Evolutionary conservation across 495 filamentous ascomycete genomes (phyloP), one percentile per base, ranked within the genome.

Genomic region (Symbiotaphrina buchneri): DNA sequence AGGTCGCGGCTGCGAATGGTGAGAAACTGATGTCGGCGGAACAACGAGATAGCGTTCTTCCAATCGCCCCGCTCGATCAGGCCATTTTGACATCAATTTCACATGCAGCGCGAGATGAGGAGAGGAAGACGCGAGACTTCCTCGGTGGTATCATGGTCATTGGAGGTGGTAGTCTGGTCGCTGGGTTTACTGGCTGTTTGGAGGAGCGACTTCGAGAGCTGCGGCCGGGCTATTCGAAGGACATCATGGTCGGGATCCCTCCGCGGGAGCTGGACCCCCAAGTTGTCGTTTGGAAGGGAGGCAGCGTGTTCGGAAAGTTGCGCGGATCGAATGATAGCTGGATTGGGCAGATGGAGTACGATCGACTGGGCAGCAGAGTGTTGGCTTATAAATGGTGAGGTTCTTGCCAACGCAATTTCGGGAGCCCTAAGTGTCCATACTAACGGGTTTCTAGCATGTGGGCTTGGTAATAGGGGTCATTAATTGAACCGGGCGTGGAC

Each of bases 231-330:
- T 70, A 74, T 40, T 50, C 59, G 5, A 84, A 85, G 37, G 72
- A 82, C 38, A 83, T 97, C 38, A 61, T 95, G 41, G 81, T 95
- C 30, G 81, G 78, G 21, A 65, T 68, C 10, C 84, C 81, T 21
- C 90, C 87, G 1, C 52, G 87, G 38, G 87, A 97, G 42, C 65
- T 97, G 46, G 87, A 95, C 47, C 77, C 81, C 15, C 81, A 93
- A 47, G 83, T 93, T 4, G 77, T 95, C 19, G 74, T 76, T 5
- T 97, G 87, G 87, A 97, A 97, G 61, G 87, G 87, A 1, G 90
- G 77, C 3, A 92, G 83, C 43, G 79, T 97, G 18, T 97, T 94
- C 59, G 83, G 79, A n/a, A 85, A 91, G 54, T 55, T 97, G 46
- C 63, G 51, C 36, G 55, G 59, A 18, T 79, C 75, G 6, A 93